Base-by-base conservation (phyloP, 2,329 filamentous ascomycete genomes). In the Pestalotiopsis sp. region DNA sequence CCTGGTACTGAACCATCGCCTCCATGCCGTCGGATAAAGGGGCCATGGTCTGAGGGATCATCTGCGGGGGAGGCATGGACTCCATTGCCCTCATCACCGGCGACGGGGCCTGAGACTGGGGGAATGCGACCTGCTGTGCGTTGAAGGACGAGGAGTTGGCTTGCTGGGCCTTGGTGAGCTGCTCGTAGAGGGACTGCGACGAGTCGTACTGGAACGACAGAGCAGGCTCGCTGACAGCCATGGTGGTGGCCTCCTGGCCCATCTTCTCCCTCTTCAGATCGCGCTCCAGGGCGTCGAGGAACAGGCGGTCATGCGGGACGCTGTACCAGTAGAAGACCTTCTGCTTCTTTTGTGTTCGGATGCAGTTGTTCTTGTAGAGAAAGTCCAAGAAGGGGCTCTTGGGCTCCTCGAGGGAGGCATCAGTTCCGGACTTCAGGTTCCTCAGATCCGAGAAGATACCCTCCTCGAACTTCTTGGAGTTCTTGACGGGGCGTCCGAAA, bases 281-380 rank as follows among this genome's bases (percentile, higher is more conserved):
- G 73, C 96, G 92, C 87, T 99, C 96, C 75, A 99, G 86, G 52
- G 96, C 96, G 84, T 99, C 96, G 74, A 99, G 91, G 84, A 99
- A 99, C 65, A 99, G 90, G 67, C 96, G 91, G 82, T 99, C 96
- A 81, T 99, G 96, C 1, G 96, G 96, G 62, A 99, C 96, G 84
- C 95, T 98, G 84, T 98, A 99, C 96, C 96, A 99, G 85, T 98
- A 99, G 79, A 99, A 99, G 73, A 99, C 96, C 87, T 99, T 99
- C 80, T 99, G 96, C 88, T 99, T 99, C 90, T 99, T 99, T 83
- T 99, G 96, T 49, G 96, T 99, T 75, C 96, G 92, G 76, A 99
- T 99, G 88, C 96, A 99, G 86, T 99, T 99, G 89, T 99, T 99
- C 88, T 99, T 99, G 90, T 99, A 99, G 59, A 99, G 87, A 81